Base-by-base conservation (phyloP, 768 basidiomycete genomes). In the Sistotremastrum suecicum region DNA sequence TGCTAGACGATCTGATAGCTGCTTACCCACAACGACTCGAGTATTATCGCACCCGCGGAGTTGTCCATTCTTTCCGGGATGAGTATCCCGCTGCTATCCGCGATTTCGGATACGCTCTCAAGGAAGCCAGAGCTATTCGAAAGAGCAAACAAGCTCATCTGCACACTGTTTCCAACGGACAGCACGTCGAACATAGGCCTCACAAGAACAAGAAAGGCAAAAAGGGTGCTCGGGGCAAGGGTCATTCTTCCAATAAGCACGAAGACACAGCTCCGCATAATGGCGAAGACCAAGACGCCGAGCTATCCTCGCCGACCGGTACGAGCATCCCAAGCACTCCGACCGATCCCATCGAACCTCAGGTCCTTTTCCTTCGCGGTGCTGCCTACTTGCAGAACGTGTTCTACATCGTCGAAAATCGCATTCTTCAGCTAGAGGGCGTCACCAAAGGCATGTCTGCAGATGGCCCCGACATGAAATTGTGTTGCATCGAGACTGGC, bases 51-150 rank as follows among this genome's bases (percentile, higher is more conserved):
- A 90, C 89, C 1, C 77, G 87, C n/a, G 89, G 88, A 6, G 84
- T 91, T 47, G 86, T 91, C 8, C 83, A 83, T 53, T 83, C 80
- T 57, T 91, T 90, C 68, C 75, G 84, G 41, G 87, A 91, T 49
- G 86, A 90, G 58, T 90, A 80, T 53, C 48, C 65, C 3, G 66
- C 71, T 33, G 88, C 88, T 1, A 75, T 72, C 31, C 82, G 77
- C 55, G 87, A 89, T 58, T 89, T 87, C 50, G 89, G 88, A 0
- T 61, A 78, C 50, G 86, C 82, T 3, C 70, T 91, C 49, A 80
- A 76, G 53, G 85, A 91, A 63, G 74, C 84, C 0, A 77, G 84
- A 34, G 70, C 75, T 0, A 63, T 67, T 28, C 83, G 88, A 44
- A 84, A 78, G 61, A 76, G 76, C 1, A 75, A 72, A 42, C 62